Conservation (phyloP, 305 asterid genomes). For the Fraxinus ornus region DNA sequence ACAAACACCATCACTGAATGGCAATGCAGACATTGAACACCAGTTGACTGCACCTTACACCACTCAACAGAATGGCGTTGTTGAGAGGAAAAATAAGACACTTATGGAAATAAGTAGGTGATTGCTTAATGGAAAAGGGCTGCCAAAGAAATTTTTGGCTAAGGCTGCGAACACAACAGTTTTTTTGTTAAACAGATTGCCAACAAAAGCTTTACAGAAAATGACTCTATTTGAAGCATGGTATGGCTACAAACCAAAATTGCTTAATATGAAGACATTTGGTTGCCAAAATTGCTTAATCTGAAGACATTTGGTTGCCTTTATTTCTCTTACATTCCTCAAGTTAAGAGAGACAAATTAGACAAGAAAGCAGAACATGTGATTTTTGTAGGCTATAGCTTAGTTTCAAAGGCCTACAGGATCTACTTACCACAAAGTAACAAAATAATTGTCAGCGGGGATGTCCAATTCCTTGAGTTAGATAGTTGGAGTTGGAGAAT, state of each 20-base stretch:
- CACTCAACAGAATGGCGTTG: not conserved
- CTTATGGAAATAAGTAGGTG: not conserved
- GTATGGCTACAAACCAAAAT: not conserved
- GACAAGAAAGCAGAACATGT: not conserved
- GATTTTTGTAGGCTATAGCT: not conserved
- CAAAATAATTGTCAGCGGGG: not conserved
- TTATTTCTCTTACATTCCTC: not conserved
- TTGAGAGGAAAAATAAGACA: not conserved
- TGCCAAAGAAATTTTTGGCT: not conserved
- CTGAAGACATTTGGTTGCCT: not conserved
- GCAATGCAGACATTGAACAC: not conserved
- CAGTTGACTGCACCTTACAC: not conserved
- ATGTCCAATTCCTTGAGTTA: conserved; percentile 1
- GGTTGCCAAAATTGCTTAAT: not conserved
- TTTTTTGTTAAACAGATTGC: not conserved
- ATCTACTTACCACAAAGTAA: not conserved
- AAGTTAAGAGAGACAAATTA: not conserved
- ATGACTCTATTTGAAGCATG: not conserved
- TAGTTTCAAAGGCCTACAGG: not conserved
- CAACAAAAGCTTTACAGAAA: not conserved
- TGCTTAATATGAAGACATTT: not conserved
- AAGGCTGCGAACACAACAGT: not conserved
- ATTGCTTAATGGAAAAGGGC: not conserved
- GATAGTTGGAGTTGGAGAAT: not conserved
- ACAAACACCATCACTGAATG: not conserved